Percentiles rank a stretch among this genome's conserved stretches.
phyloP scores from a whole-genome alignment of 2,329 filamentous ascomycete species.

The Graphiopsis chlorocephala region DNA sequence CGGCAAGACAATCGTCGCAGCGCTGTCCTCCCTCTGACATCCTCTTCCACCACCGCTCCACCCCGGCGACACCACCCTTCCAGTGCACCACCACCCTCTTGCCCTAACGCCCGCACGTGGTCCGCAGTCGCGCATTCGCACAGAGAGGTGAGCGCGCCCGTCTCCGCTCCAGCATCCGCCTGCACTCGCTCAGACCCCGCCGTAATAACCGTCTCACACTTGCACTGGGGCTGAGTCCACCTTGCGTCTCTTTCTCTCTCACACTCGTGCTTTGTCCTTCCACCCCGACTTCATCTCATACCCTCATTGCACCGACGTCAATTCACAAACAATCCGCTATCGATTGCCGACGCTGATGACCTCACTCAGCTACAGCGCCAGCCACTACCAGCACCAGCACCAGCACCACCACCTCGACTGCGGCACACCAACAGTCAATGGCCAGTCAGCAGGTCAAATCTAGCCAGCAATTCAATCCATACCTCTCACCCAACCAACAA shows the following conservation, averaged over 20 bases:
- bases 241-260: slow-evolving; percentile 1
- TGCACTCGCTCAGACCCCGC: slow-evolving; percentile 6
- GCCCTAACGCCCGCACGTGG: neutral
- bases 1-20: neutral
- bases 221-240: slow-evolving; percentile 9
- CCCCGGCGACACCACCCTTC: neutral
- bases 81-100: neutral
- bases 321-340: neutral
- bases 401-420: neutral
- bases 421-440: slow-evolving; percentile 10
- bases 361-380: slow-evolving; percentile 6
- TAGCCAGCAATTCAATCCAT: slow-evolving; percentile 35
- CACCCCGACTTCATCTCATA: neutral
- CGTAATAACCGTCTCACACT: neutral
- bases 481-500: slow-evolving; percentile 48
- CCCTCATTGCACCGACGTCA: neutral
- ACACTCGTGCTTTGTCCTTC: neutral
- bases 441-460: slow-evolving; percentile 12
- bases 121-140: neutral
- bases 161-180: neutral
- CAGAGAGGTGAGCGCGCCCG: slow-evolving; percentile 1
- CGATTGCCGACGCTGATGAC: slow-evolving; percentile 14
- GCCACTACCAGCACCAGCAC: neutral
- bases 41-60: neutral
- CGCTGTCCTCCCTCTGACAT: neutral